Evolutionary conservation across 805 yeast species (phyloP).

Genomic region (Saccharomycodes ludwigii): DNA sequence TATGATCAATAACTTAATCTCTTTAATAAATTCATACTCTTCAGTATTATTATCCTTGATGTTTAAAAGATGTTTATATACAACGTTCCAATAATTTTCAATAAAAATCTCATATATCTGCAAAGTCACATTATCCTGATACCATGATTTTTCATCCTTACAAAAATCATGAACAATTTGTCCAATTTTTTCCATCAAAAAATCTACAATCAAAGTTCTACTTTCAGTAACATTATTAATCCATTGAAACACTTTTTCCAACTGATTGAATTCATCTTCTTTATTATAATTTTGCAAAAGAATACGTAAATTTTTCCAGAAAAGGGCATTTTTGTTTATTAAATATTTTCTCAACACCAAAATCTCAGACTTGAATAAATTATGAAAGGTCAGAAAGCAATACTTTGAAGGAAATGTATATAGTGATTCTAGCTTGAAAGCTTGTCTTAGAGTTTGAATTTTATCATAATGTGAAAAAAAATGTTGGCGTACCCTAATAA

Average conservation of each 20-base stretch:
- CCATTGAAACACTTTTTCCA: slow-evolving; percentile 15
- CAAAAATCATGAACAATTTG: slow-evolving; percentile 13
- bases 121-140: slow-evolving; percentile 14
- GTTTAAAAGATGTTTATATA: slow-evolving; percentile 12
- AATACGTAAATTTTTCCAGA: slow-evolving; percentile 8
- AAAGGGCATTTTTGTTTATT: slow-evolving; percentile 11
- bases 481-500: slow-evolving; percentile 11
- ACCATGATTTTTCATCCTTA: slow-evolving; percentile 10
- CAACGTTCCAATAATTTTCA: slow-evolving; percentile 15
- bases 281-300: slow-evolving; percentile 10
- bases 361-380: slow-evolving; percentile 13
- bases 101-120: slow-evolving; percentile 19
- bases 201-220: slow-evolving; percentile 7
- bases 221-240: slow-evolving; percentile 11
- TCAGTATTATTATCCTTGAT: slow-evolving; percentile 10
- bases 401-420: slow-evolving; percentile 16
- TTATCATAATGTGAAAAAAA: slow-evolving; percentile 12
- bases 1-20: neutral
- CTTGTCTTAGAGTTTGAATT: slow-evolving; percentile 12
- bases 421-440: slow-evolving; percentile 13
- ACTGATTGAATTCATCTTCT: slow-evolving; percentile 18
- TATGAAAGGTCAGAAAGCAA: slow-evolving; percentile 7
- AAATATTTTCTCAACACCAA: slow-evolving; percentile 16
- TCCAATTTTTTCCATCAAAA: slow-evolving; percentile 13
- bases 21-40: neutral